Conservation (phyloP, 805 yeast genomes). For the Suhomyces vadensis region DNA sequence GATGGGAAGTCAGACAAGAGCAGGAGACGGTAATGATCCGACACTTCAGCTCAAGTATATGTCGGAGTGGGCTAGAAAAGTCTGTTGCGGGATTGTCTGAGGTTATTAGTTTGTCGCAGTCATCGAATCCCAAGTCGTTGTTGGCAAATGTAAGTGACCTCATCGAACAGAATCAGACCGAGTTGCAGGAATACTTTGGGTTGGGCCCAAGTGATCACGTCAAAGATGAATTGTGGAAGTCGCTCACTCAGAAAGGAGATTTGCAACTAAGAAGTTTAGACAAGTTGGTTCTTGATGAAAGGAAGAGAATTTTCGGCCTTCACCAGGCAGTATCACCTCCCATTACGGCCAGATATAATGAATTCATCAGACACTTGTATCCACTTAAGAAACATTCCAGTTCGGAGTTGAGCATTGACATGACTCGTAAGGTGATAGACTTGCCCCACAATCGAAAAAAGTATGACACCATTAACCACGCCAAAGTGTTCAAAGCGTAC, state of each 20-base stretch:
- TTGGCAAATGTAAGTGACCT: not conserved
- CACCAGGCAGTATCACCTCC: not conserved
- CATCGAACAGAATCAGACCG: not conserved
- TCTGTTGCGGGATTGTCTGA: not conserved
- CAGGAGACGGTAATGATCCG: not conserved
- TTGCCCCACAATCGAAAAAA: constrained; percentile 10
- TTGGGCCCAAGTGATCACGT: not conserved
- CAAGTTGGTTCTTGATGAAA: not conserved
- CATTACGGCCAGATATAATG: constrained; percentile 6
- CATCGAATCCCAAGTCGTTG: not conserved
- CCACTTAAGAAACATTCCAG: constrained; percentile 14
- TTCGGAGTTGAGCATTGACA: not conserved
- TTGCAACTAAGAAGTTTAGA: not conserved
- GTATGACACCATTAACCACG: constrained; percentile 26
- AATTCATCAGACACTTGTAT: constrained; percentile 20
- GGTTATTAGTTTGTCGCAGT: not conserved
- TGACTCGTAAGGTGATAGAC: constrained; percentile 4
- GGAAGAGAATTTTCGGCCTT: not conserved
- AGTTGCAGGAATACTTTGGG: not conserved
- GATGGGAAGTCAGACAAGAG: not conserved
- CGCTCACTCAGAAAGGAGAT: not conserved
- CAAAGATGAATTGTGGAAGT: not conserved
- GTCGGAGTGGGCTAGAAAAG: not conserved
- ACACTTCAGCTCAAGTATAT: not conserved
- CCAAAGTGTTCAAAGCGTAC: constrained; percentile 25